Base-by-base conservation (phyloP, 352 stramenopile species). In the Pelagophyceae sp. region DNA sequence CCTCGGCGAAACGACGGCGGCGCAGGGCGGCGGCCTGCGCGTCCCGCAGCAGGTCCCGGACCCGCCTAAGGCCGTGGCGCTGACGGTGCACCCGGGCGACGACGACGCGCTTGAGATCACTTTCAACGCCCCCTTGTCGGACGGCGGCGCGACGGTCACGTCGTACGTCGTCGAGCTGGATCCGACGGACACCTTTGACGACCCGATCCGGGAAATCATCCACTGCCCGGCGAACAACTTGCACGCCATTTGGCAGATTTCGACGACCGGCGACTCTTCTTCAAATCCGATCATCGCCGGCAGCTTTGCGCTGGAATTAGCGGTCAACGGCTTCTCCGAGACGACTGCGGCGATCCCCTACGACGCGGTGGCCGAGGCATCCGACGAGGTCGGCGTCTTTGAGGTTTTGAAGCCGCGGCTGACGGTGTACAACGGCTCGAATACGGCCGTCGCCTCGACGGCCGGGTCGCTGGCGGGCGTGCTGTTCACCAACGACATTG, bases 331-430 rank as follows among this genome's bases (percentile, higher is more conserved):
- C 23, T 82, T 83, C 50, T 83, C 79, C n/a, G 81, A 81, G 32
- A 77, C 81, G 1, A 90, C 86, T 31, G 77, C 95, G 63, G 86
- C 90, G 23, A 97, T 98, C 77, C 90, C 92, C 31, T 97, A 93
- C 85, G 88, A 98, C 81, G 93, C 93, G 11, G 90, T 94, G 31
- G 90, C 91, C 0, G 84, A 88, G 38, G 85, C 91, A 0, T 85
- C 72, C 23, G 89, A 96, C 23, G 94, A 98, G 76, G 78, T 84
- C 0, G 88, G 88, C 19, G 88, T 88, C 38, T 82, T 35, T 0
- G 79, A 86, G 71, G 80, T 83, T 38, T 61, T 87, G 31, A 54
- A 67, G 67, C 76, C 79, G 40, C 32, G 75, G 23, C 76, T 78
- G 29, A 80, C 67, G 2, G 35, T 35, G 78, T 65, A 0, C 40